These are phyloP conservation scores for Trametes meyenii DNA, from an alignment of 768 basidiomycete genomes.

Conservation along the genomic window DNA sequence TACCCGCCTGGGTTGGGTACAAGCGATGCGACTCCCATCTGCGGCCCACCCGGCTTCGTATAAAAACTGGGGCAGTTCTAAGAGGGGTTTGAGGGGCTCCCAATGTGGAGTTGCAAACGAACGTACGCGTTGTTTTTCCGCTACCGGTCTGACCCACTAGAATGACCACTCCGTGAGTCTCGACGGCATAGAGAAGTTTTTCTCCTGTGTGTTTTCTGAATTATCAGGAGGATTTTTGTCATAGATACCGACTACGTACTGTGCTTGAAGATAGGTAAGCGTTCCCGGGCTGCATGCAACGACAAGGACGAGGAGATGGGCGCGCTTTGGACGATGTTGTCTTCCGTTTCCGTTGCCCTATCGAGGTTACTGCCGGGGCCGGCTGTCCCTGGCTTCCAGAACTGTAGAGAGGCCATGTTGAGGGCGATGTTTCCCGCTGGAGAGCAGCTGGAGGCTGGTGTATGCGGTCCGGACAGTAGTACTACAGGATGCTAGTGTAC, in stretches of 20 bases:
- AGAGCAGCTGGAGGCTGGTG: not conserved
- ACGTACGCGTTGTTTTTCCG: conserved; percentile 95
- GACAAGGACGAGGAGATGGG: conserved; percentile 57
- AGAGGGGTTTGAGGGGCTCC: not conserved
- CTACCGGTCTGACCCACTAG: conserved; percentile 96
- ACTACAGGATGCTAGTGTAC: too few relatives aligned
- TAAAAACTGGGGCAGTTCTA: conserved; percentile 95
- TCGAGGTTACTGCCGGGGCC: conserved; percentile 90
- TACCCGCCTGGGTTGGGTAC: conserved; percentile 91
- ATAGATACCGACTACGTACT: conserved; percentile 45
- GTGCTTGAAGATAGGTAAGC: conserved; percentile 90
- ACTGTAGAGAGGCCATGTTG: conserved; percentile 58
- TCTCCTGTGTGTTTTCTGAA: conserved; percentile 50
- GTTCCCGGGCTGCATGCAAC: conserved; percentile 75
- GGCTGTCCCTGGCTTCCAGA: conserved; percentile 89
- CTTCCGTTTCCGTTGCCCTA: conserved; percentile 78
- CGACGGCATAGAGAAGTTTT: conserved; percentile 80
- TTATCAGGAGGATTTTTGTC: not conserved
- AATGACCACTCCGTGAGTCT: conserved; percentile 81
- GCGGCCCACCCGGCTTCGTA: conserved; percentile 92
- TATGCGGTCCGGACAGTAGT: too few relatives aligned
- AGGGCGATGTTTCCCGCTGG: not conserved
- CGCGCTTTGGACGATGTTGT: conserved; percentile 67
- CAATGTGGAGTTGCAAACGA: not conserved
- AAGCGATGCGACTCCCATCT: conserved; percentile 83